Conservation (phyloP, 2,329 filamentous ascomycete genomes). For the Grosmannia clavigera region DNA sequence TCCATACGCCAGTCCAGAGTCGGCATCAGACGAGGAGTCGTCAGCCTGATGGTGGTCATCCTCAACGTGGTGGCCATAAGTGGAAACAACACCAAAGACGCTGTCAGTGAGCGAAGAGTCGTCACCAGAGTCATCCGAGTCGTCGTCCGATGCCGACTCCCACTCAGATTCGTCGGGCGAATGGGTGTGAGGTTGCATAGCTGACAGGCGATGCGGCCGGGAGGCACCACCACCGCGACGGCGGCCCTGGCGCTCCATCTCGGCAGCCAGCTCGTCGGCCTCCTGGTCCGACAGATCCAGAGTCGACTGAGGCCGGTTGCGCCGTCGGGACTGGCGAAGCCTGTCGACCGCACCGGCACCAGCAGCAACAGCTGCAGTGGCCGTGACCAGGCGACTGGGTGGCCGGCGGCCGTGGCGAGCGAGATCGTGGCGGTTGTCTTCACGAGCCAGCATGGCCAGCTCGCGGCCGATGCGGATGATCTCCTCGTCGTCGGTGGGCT, state of each 20-base stretch:
- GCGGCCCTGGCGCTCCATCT: background rate
- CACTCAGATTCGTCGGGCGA: slow-evolving; percentile 38
- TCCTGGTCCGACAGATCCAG: slow-evolving; percentile 1
- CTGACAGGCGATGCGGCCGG: slow-evolving; percentile 3
- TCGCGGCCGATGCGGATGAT: slow-evolving; percentile 43
- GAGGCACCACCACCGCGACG: background rate
- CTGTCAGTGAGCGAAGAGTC: slow-evolving; percentile 26
- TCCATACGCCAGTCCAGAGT: slow-evolving; percentile 32
- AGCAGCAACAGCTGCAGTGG: slow-evolving; percentile 20
- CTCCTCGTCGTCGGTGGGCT: slow-evolving; percentile 38
- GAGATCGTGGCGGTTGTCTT: slow-evolving; percentile 37
- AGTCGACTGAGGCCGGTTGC: slow-evolving; percentile 12
- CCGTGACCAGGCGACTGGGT: slow-evolving; percentile 24
- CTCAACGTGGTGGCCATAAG: slow-evolving; percentile 19
- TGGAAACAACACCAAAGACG: slow-evolving; percentile 26
- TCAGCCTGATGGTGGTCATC: background rate
- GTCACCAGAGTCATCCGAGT: slow-evolving; percentile 26
- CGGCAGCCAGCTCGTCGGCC: background rate
- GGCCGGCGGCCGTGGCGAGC: slow-evolving; percentile 27
- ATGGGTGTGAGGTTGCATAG: slow-evolving; percentile 23
- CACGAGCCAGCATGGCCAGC: slow-evolving; percentile 38
- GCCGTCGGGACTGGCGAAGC: slow-evolving; percentile 27
- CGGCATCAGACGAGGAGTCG: slow-evolving; percentile 16
- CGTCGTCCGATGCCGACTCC: slow-evolving; percentile 41
- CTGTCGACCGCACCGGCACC: slow-evolving; percentile 28